Evolutionary conservation across 148 eudicot genomes (phyloP).

Genomic region (Camellia granthamiana): DNA sequence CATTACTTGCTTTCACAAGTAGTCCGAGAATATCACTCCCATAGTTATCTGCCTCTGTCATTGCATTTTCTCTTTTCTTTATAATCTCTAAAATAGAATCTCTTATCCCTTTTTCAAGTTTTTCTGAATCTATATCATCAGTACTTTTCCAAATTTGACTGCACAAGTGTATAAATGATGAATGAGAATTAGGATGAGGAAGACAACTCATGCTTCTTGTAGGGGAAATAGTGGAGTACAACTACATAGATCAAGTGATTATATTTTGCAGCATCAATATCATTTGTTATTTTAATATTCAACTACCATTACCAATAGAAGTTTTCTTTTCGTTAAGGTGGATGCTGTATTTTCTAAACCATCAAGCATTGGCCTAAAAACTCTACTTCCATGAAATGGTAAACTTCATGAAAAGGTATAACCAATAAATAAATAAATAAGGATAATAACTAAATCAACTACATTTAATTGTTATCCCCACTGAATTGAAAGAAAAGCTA

Average conservation of each 20-base stretch:
- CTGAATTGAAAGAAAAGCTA: no score
- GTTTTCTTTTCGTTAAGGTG: no score
- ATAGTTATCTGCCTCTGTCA: not conserved
- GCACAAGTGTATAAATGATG: not conserved
- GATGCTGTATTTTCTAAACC: no score
- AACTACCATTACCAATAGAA: no score
- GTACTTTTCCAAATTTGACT: not conserved
- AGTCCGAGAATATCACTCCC: not conserved
- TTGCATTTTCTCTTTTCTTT: not conserved
- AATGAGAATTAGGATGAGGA: not conserved
- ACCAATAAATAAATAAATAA: no score
- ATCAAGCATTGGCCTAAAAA: no score
- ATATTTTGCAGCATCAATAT: no score
- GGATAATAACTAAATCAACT: no score
- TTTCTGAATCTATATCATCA: slow-evolving; percentile 5
- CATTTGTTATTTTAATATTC: no score
- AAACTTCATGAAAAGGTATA: no score
- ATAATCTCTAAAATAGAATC: not conserved
- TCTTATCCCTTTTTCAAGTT: not conserved
- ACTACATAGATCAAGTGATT: not conserved
- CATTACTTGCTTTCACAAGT: not conserved
- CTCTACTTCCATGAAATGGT: no score
- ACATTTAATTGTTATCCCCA: no score
- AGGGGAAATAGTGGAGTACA: not conserved
- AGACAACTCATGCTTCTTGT: not conserved